Evolutionary conservation across 176 grass and related monocot genomes (phyloP), one percentile per base, ranked within the genome.

Genomic region (Alopecurus myosuroides): DNA sequence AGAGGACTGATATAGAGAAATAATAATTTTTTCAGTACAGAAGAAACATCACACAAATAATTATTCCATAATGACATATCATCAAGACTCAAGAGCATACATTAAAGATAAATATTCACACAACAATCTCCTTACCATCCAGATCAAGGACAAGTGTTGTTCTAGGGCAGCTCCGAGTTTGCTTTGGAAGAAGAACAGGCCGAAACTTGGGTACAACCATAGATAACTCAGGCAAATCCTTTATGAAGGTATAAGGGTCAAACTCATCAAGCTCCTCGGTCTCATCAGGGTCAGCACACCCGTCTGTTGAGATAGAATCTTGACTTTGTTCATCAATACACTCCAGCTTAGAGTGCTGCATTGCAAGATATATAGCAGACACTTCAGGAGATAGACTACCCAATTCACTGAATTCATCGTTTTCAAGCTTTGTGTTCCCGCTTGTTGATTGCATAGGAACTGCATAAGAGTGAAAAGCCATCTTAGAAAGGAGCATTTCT

Each of bases 111-210:
- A 41, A 29, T 41, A 4, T 58, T 29, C 68, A 41, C 42, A 25
- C 37, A 74, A 3, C 17, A 60, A 20, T 31, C 26, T 34, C 64
- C 55, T 85, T 93, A 98, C 97, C 97, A 95, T 98, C 97, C 57
- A 98, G 89, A 71, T 96, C 97, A 77, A 98, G 88, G 42, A 98
- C 97, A 71, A 95, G 91, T 11, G 91, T 95, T 6, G 78, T 98
- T 34, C 60, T 81, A 77, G 97, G 97, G 75, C 97, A 98, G 81
- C 97, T 98, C 88, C 91, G 91, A 36, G 97, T 98, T 77, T 95
- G 93, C 87, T 94, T 98, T 55, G 97, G 97, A 79, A 98, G 86
- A 42, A 98, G 88, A 76, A 92, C 87, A 55, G 93, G 97, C 17
- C 93, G 89, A 84, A 98, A 98, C 39, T 86, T 95, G 73, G 97